Percentiles rank a stretch among this genome's conserved stretches.
Conservation (phyloP, 768 basidiomycete species). For the Suillus placidus region DNA sequence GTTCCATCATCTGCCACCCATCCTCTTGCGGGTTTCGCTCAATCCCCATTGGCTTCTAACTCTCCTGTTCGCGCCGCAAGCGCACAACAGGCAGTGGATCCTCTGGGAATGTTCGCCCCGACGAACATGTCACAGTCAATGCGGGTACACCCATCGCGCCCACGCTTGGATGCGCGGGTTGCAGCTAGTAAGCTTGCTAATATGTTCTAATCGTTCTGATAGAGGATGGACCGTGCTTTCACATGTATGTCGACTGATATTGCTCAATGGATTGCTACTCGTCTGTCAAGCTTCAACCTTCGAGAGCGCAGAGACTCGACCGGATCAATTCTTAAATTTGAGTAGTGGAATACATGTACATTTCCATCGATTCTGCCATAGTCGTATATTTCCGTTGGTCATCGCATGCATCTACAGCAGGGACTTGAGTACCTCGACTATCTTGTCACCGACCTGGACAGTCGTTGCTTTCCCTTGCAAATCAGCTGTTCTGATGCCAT, state of each 20-base stretch:
- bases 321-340: background rate
- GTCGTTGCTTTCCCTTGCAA: constrained; percentile 81
- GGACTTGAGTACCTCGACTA: constrained; percentile 71
- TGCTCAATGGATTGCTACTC: constrained; percentile 1
- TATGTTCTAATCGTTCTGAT: constrained; percentile 60
- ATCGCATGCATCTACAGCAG: constrained; percentile 43
- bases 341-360: constrained; percentile 1
- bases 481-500: constrained; percentile 82
- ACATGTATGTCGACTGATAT: constrained; percentile 2
- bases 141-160: constrained; percentile 69
- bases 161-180: constrained; percentile 80
- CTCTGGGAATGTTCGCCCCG: constrained; percentile 63
- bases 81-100: constrained; percentile 51
- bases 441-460: constrained; percentile 78
- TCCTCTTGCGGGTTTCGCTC: constrained; percentile 22
- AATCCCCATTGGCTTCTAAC: constrained; percentile 12
- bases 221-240: background rate
- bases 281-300: background rate
- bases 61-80: constrained; percentile 15
- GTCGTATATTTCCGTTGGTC: background rate
- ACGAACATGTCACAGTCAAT: constrained; percentile 73
- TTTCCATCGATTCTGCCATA: background rate
- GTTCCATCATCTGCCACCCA: constrained; percentile 13
- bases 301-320: background rate
- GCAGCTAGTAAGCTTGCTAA: constrained; percentile 91